Conservation (phyloP, 768 basidiomycete species). For the Sutorius australiensis region DNA sequence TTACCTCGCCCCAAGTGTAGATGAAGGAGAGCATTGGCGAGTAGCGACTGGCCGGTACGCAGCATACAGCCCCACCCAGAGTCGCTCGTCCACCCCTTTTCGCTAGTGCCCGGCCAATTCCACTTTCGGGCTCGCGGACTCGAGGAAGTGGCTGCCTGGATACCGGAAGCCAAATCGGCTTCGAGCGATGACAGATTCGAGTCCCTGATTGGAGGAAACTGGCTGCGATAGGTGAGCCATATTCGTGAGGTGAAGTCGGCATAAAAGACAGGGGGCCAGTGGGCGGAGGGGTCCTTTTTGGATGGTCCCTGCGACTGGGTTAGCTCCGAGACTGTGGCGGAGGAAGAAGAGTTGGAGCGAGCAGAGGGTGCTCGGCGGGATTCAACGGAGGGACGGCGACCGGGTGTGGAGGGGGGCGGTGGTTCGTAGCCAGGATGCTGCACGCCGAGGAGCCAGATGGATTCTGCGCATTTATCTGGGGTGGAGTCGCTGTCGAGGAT, state of each 20-base stretch:
- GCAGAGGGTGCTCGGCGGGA: slow-evolving; percentile 42
- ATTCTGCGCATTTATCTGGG: slow-evolving; percentile 76
- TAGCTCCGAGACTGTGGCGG: slow-evolving; percentile 32
- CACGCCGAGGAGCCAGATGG: slow-evolving; percentile 89
- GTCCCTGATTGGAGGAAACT: slow-evolving; percentile 79
- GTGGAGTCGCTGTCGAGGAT: slow-evolving; percentile 87
- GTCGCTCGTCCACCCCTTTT: slow-evolving; percentile 82
- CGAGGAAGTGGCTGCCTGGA: slow-evolving; percentile 33
- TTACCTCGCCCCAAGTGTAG: slow-evolving; percentile 72
- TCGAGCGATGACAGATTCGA: slow-evolving; percentile 44
- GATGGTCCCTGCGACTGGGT: slow-evolving; percentile 38
- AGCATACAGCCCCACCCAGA: slow-evolving; percentile 93
- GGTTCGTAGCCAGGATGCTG: slow-evolving; percentile 72
- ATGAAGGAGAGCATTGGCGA: slow-evolving; percentile 76
- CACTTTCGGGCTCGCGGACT: slow-evolving; percentile 52
- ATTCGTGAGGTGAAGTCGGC: slow-evolving; percentile 83
- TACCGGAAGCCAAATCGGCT: slow-evolving; percentile 28
- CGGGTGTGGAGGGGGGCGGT: slow-evolving; percentile 25
- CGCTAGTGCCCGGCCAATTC: slow-evolving; percentile 59
- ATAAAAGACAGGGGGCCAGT: slow-evolving; percentile 84
- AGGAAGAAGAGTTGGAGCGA: slow-evolving; percentile 43
- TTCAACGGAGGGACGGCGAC: slow-evolving; percentile 39
- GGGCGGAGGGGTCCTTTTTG: slow-evolving; percentile 29
- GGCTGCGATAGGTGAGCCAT: slow-evolving; percentile 90
- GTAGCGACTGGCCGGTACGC: slow-evolving; percentile 77